phyloP scores from a whole-genome alignment of 208 protist genomes.

The Angomonas ambiguus region DNA sequence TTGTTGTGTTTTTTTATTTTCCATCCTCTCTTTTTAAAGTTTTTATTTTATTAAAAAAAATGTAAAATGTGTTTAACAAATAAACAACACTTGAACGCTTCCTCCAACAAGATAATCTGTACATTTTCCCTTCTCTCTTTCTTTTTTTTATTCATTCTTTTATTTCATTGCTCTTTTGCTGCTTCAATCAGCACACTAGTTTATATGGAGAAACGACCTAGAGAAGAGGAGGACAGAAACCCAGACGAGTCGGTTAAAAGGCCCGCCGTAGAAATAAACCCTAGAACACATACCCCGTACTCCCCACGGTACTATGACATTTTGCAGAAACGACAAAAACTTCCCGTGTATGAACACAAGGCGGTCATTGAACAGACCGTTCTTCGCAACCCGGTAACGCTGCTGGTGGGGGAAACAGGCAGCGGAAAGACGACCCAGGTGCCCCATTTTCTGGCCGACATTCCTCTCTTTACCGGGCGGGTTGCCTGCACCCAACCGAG shows the following conservation, averaged over 20 bases:
- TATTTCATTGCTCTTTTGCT: no score
- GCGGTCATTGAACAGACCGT: slow-evolving; percentile 63
- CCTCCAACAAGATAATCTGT: no score
- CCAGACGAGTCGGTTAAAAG: not conserved
- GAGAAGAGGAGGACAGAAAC: slow-evolving; percentile 6
- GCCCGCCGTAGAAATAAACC: slow-evolving; percentile 15
- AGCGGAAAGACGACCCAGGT: slow-evolving; percentile 97
- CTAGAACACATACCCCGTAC: slow-evolving; percentile 48
- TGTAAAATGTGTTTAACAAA: not conserved
- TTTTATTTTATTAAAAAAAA: not conserved
- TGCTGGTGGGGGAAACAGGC: slow-evolving; percentile 95
- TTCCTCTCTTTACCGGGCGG: slow-evolving; percentile 25
- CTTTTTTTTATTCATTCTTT: not conserved
- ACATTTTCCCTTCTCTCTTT: not conserved
- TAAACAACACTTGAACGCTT: no score
- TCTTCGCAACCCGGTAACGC: slow-evolving; percentile 62
- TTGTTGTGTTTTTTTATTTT: slow-evolving; percentile 15
- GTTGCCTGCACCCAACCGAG: slow-evolving; percentile 98
- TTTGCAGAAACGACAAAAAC: slow-evolving; percentile 27
- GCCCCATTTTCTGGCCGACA: slow-evolving; percentile 87
- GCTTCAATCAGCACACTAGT: not conserved
- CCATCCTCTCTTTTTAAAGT: not conserved
- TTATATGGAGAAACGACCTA: slow-evolving; percentile 5
- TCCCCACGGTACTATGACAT: slow-evolving; percentile 36
- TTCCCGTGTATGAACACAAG: slow-evolving; percentile 66